Conservation (phyloP, 2,329 filamentous ascomycete genomes). For the Cladophialophora yegresii region DNA sequence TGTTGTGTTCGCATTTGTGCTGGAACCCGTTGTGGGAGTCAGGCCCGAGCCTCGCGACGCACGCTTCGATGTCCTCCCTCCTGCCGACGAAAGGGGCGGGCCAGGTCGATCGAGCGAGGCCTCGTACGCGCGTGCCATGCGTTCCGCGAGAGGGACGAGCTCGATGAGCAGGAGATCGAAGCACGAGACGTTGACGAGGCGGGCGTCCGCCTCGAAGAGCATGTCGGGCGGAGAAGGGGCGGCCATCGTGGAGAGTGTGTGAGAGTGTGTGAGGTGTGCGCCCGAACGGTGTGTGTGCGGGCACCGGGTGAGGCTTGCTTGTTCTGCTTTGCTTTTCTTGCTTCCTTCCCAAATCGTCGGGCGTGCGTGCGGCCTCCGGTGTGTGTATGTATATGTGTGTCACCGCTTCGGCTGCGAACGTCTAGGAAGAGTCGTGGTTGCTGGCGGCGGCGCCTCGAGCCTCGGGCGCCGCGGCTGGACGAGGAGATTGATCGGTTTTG, state of each 20-base stretch:
- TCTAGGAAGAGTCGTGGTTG: not conserved
- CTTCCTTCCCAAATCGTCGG: not conserved
- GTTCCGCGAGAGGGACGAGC: conserved; percentile 89
- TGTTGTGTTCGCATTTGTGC: conserved; percentile 16
- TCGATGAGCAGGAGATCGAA: conserved; percentile 96
- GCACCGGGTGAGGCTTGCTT: not conserved
- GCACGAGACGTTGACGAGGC: conserved; percentile 78
- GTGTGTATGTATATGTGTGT: not conserved
- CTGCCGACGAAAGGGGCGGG: conserved; percentile 11
- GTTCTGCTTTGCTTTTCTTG: not conserved
- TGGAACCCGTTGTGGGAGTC: not conserved
- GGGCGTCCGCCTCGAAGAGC: conserved; percentile 37
- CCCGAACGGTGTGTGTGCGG: not conserved
- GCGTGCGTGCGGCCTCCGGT: no score
- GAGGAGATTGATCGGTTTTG: not conserved
- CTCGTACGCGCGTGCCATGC: conserved; percentile 63
- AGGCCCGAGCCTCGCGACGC: conserved; percentile 7
- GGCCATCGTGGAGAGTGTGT: conserved; percentile 14
- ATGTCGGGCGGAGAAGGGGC: conserved; percentile 3
- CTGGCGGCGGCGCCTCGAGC: not conserved
- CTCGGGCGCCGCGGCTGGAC: not conserved
- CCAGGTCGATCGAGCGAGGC: conserved; percentile 34
- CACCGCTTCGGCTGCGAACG: not conserved
- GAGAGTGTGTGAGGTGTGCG: not conserved
- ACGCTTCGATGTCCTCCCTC: conserved; percentile 15